A percentile compares a stretch with the other conserved stretches of the same genome.
Conservation (phyloP, 495 filamentous ascomycete species). For the Lophiotrema nucula region DNA sequence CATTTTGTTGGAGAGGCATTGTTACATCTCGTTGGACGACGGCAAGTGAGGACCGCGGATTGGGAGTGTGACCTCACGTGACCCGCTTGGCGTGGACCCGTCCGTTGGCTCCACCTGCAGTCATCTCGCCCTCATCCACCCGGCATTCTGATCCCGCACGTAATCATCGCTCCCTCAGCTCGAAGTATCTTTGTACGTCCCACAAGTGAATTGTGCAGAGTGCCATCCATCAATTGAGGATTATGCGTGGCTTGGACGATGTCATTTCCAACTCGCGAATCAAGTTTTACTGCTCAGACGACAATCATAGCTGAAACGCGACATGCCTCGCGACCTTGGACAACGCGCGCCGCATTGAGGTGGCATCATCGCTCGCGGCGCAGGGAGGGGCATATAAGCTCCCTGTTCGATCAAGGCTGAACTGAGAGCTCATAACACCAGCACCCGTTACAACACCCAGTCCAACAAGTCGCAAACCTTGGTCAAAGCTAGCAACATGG, state of each 20-base stretch:
- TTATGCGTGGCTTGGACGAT: slow-evolving; percentile 1
- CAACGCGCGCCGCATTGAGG: neutral
- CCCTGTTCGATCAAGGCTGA: neutral
- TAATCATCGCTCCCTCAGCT: too few relatives aligned
- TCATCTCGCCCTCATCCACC: too few relatives aligned
- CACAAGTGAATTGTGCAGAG: too few relatives aligned
- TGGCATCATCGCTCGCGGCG: slow-evolving; percentile 21
- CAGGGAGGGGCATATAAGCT: slow-evolving; percentile 26
- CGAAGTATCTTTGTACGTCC: too few relatives aligned
- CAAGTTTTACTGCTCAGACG: neutral
- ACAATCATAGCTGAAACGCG: slow-evolving; percentile 12
- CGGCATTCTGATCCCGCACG: too few relatives aligned
- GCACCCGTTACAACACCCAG: neutral
- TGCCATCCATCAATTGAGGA: too few relatives aligned
- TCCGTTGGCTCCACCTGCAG: too few relatives aligned
- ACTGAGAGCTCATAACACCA: neutral
- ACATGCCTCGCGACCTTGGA: slow-evolving; percentile 6
- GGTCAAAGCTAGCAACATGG: slow-evolving; percentile 42
- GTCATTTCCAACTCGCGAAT: neutral
- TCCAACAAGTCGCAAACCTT: neutral
- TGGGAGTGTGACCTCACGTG: too few relatives aligned
- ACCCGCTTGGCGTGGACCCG: too few relatives aligned
- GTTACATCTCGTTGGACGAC: too few relatives aligned
- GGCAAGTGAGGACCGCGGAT: too few relatives aligned
- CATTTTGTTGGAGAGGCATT: too few relatives aligned